Conservation (phyloP, 768 basidiomycete genomes). For the Termitomyces bulborhizus region DNA sequence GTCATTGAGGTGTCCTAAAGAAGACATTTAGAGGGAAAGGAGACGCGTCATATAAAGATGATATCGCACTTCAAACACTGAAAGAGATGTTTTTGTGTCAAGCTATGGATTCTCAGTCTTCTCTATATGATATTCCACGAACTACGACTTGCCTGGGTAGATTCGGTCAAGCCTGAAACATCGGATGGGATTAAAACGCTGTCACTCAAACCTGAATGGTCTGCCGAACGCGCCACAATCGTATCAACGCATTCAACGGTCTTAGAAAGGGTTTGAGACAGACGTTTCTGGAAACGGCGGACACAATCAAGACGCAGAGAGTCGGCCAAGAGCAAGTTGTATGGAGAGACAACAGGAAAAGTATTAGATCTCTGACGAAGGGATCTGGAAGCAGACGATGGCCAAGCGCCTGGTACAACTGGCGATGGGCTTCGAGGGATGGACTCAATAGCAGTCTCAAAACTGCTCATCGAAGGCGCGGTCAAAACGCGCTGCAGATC, state of each 20-base stretch:
- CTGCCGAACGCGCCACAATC: neutral
- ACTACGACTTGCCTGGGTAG: conserved; percentile 9
- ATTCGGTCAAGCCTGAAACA: conserved; percentile 19
- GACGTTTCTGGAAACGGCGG: conserved; percentile 20
- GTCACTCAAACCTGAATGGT: conserved; percentile 1
- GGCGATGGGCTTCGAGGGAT: conserved; percentile 24
- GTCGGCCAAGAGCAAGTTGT: neutral
- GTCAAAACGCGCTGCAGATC: conserved; percentile 1
- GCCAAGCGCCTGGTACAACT: conserved; percentile 41
- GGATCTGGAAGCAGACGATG: conserved; percentile 15
- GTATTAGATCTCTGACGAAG: conserved; percentile 16
- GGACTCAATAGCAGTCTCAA: neutral
- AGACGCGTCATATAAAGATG: neutral
- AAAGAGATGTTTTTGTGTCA: conserved; percentile 1
- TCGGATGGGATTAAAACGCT: conserved; percentile 5
- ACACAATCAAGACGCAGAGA: conserved; percentile 22
- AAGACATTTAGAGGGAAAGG: neutral
- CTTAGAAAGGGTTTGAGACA: conserved; percentile 14
- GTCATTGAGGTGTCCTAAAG: conserved; percentile 5
- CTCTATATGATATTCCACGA: neutral
- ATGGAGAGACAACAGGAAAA: conserved; percentile 12
- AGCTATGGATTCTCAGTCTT: neutral
- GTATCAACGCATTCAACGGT: conserved; percentile 1
- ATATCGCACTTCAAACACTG: neutral
- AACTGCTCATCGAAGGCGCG: conserved; percentile 2